Percentiles rank a stretch among this genome's conserved stretches.
Conservation (phyloP, 116 monocot genomes). For the Zostera marina region DNA sequence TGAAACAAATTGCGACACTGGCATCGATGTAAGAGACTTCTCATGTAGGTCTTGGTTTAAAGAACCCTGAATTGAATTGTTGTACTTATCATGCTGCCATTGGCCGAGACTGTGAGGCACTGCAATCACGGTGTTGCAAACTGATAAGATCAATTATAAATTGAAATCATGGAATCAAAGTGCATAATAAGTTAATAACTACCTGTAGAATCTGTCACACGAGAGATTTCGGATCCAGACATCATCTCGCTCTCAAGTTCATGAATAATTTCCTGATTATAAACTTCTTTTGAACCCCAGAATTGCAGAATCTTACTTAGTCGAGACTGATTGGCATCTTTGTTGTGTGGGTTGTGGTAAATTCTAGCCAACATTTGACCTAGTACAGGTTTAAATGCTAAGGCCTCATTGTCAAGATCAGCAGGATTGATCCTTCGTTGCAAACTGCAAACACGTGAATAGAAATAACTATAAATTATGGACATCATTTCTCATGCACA, state of each 20-base stretch:
- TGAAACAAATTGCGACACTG: constrained; percentile 14
- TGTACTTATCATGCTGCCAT: constrained; percentile 30
- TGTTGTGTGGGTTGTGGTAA: constrained; percentile 73
- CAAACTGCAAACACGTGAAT: constrained; percentile 28
- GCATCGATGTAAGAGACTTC: constrained; percentile 8
- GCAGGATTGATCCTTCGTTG: constrained; percentile 48
- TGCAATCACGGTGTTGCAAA: constrained; percentile 13
- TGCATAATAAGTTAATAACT: background rate
- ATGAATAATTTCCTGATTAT: constrained; percentile 62
- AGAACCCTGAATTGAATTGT: constrained; percentile 5
- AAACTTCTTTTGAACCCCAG: constrained; percentile 91
- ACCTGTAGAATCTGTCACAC: constrained; percentile 21
- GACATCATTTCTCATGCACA: too few species aligned
- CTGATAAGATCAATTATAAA: background rate
- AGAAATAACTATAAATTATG: background rate
- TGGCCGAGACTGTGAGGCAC: constrained; percentile 9
- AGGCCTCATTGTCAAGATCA: constrained; percentile 85
- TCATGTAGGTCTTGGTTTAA: constrained; percentile 15
- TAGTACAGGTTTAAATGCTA: constrained; percentile 76
- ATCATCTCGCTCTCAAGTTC: constrained; percentile 69
- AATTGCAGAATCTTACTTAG: constrained; percentile 73
- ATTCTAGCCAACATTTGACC: constrained; percentile 81
- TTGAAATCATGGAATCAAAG: too few species aligned
- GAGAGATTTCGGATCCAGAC: constrained; percentile 18
- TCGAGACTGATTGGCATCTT: constrained; percentile 54